Evolutionary conservation across 1,284 basidiomycete species (phyloP).

Genomic region (Caloboletus firmus): DNA sequence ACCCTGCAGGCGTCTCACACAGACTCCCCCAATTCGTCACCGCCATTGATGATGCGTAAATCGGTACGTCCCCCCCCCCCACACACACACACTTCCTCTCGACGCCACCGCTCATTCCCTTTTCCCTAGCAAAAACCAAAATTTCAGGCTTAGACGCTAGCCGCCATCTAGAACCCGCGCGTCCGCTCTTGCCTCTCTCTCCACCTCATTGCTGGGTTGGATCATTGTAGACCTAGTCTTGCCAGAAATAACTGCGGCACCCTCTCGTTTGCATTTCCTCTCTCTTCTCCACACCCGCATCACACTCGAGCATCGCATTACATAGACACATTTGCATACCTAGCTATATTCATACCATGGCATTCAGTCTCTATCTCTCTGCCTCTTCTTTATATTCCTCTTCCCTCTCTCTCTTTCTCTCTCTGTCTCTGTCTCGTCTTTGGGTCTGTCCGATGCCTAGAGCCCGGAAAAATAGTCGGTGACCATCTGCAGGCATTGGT

Average conservation of each 20-base stretch:
- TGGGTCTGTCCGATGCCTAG: slow-evolving; percentile 23
- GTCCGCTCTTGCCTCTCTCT: background rate
- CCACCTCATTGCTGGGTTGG: slow-evolving; percentile 11
- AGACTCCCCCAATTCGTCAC: slow-evolving; percentile 38
- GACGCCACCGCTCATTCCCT: background rate
- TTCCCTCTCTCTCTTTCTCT: background rate
- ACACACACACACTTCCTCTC: background rate
- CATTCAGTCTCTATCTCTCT: slow-evolving; percentile 20
- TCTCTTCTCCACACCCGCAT: slow-evolving; percentile 12
- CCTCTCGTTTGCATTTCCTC: slow-evolving; percentile 11
- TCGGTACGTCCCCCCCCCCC: slow-evolving; percentile 37
- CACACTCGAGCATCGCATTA: slow-evolving; percentile 33
- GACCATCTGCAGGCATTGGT: slow-evolving; percentile 1
- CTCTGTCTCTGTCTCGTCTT: slow-evolving; percentile 10
- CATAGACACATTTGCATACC: slow-evolving; percentile 37
- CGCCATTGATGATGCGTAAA: slow-evolving; percentile 58
- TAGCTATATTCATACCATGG: slow-evolving; percentile 38
- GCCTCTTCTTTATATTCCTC: background rate
- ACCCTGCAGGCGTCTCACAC: slow-evolving; percentile 40
- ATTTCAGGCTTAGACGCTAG: slow-evolving; percentile 28
- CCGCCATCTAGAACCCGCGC: slow-evolving; percentile 14
- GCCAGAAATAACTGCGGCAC: slow-evolving; percentile 11
- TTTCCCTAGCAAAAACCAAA: slow-evolving; percentile 32
- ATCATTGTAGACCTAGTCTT: slow-evolving; percentile 26
- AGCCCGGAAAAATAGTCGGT: slow-evolving; percentile 14